phyloP scores from a whole-genome alignment of 768 basidiomycete genomes.

The Russula sp. region DNA sequence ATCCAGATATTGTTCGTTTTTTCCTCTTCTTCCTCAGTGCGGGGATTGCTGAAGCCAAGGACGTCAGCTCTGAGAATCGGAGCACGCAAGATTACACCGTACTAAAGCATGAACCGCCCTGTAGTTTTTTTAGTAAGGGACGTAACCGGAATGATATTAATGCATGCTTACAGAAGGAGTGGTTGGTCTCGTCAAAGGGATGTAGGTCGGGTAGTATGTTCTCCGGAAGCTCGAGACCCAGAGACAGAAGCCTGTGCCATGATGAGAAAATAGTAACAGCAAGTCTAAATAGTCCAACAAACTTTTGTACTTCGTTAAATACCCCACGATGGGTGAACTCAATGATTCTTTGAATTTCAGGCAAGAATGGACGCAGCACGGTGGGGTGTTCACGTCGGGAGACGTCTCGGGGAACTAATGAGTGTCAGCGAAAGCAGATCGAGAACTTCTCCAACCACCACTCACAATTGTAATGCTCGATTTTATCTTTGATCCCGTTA shows the following conservation, averaged over 20 bases:
- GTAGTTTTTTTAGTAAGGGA: neutral
- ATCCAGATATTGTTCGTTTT: slow-evolving; percentile 33
- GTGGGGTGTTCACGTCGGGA: slow-evolving; percentile 45
- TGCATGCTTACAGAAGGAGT: slow-evolving; percentile 21
- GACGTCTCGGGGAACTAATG: slow-evolving; percentile 46
- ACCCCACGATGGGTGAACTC: slow-evolving; percentile 48
- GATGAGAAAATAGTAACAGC: neutral
- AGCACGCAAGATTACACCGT: slow-evolving; percentile 20
- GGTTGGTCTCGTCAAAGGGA: slow-evolving; percentile 32
- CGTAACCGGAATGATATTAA: neutral
- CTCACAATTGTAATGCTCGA: slow-evolving; percentile 60
- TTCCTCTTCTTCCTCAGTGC: slow-evolving; percentile 31
- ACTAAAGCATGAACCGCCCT: slow-evolving; percentile 70
- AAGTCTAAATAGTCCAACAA: slow-evolving; percentile 38
- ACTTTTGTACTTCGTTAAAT: slow-evolving; percentile 33
- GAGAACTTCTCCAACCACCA: neutral
- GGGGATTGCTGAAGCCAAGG: slow-evolving; percentile 29
- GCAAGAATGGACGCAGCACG: slow-evolving; percentile 43
- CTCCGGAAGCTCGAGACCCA: slow-evolving; percentile 50
- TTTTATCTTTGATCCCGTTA: slow-evolving; percentile 54
- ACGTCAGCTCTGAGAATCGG: neutral
- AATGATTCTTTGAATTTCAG: slow-evolving; percentile 47
- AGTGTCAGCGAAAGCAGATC: neutral
- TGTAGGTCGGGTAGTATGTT: slow-evolving; percentile 47
- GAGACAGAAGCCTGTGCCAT: slow-evolving; percentile 39